These are phyloP conservation scores for Verticillium alfalfae DNA, from an alignment of 2,329 filamentous ascomycete genomes.

Conservation along the genomic window DNA sequence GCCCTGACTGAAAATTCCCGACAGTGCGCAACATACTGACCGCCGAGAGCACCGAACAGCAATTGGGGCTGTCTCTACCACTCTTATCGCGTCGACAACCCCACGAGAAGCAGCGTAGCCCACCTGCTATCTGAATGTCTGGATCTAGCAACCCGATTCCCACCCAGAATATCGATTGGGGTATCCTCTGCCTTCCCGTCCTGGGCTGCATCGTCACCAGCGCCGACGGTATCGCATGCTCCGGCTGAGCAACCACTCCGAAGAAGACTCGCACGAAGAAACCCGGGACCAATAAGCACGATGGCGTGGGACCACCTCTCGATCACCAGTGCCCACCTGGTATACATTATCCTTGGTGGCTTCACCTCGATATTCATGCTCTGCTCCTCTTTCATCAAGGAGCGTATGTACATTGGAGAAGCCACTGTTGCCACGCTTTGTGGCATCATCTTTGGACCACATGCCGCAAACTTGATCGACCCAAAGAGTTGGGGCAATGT, in stretches of 20 bases:
- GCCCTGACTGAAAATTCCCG: neutral
- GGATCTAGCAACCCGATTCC: slow-evolving; percentile 14
- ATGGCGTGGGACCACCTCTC: slow-evolving; percentile 80
- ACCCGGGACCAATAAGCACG: slow-evolving; percentile 10
- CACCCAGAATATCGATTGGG: slow-evolving; percentile 17
- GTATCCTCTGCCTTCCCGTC: slow-evolving; percentile 12
- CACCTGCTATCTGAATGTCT: slow-evolving; percentile 22
- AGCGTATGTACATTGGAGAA: slow-evolving; percentile 97
- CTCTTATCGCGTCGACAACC: neutral
- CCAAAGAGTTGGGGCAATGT: slow-evolving; percentile 73
- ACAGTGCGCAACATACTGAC: neutral
- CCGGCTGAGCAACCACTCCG: neutral
- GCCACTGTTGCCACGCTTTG: slow-evolving; percentile 88
- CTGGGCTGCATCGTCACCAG: slow-evolving; percentile 10
- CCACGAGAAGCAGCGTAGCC: neutral
- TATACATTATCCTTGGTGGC: slow-evolving; percentile 95
- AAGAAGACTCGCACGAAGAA: neutral
- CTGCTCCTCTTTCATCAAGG: slow-evolving; percentile 96
- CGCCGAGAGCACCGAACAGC: no score
- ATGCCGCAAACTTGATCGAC: slow-evolving; percentile 76
- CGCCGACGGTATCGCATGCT: neutral
- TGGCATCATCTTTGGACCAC: slow-evolving; percentile 83
- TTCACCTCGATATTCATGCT: slow-evolving; percentile 99
- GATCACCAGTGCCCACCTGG: slow-evolving; percentile 93
- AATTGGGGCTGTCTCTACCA: neutral